Evolutionary conservation across 108 stramenopile species (phyloP).

Genomic region (Skeletonema costatum): DNA sequence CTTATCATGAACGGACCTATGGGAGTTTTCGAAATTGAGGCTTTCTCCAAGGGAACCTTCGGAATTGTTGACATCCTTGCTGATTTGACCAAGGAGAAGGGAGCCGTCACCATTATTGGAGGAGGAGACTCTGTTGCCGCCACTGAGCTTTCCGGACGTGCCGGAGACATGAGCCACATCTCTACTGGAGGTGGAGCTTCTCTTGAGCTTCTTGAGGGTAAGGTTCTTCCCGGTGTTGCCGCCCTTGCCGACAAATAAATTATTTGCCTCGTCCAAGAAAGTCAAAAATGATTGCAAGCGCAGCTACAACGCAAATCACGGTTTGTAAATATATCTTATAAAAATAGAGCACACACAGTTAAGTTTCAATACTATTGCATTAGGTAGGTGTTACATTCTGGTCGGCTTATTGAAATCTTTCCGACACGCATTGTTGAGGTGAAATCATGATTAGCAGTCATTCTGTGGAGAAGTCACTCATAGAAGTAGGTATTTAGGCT

Average conservation of each 20-base stretch:
- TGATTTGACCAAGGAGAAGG: constrained; percentile 90
- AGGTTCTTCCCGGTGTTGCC: constrained; percentile 98
- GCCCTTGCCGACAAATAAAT: constrained; percentile 93
- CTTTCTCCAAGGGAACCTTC: constrained; percentile 94
- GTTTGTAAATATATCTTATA: constrained; percentile 7
- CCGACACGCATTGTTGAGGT: no score
- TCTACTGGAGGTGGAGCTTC: constrained; percentile 99
- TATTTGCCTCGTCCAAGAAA: not conserved
- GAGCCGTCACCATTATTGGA: constrained; percentile 98
- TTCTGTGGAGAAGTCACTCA: no score
- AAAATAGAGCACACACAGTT: constrained; percentile 3
- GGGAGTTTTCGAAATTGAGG: constrained; percentile 99
- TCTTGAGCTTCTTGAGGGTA: constrained; percentile 98
- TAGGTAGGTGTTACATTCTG: no score
- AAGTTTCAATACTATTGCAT: not conserved
- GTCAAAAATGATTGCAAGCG: not conserved
- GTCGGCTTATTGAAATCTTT: no score
- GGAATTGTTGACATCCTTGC: constrained; percentile 95
- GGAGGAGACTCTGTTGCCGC: constrained; percentile 99
- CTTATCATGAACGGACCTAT: constrained; percentile 99
- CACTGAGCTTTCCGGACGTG: constrained; percentile 90
- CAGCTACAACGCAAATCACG: not conserved
- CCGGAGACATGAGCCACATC: constrained; percentile 97
- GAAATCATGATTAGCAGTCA: no score
- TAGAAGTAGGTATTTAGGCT: no score